Base-by-base conservation (phyloP, 2,329 filamentous ascomycete species). In the Aspergillus udagawae region DNA sequence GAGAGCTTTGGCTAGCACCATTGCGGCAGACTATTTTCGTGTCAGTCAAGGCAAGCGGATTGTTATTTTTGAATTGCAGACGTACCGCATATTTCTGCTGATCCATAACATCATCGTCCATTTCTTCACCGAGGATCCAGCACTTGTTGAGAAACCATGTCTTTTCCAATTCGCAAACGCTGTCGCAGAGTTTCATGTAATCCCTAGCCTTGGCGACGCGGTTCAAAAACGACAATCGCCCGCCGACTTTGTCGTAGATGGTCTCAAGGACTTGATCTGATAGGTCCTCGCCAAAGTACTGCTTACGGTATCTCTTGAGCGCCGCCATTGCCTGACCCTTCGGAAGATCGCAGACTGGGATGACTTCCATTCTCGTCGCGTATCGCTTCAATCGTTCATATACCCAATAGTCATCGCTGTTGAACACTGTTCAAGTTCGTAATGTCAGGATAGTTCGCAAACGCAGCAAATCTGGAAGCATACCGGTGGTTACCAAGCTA, bases 41-140 rank as follows among this genome's bases (percentile, higher is more conserved):
- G 45, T 70, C 59, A 66, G 62, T 56, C 53, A 64, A 49, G 20
- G 38, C 3, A 9, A 7, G 44, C 29, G 5, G 28, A 20, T n/a
- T 9, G 48, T 32, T 38, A 17, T 38, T 35, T 3, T 35, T 2
- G 45, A 41, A 17, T 28, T 23, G 14, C 14, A 21, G 6, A 83
- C 87, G 76, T 79, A 91, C 89, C 49, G 92, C 91, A 80, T 91
- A 97, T 73, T 97, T 97, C 71, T 97, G 92, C 74, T 97, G 90
- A 69, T 97, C 91, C 88, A 97, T 97, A 65, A 97, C 94, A 70
- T 99, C 94, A 74, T 97, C 94, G 65, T 97, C 94, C 88, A 89
- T 92, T 61, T 87, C 86, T 59, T 77, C 79, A 20, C 89, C 89
- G 1, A 92, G 80, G 54, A 92, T 89, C 79, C 88, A 89, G 70